These are phyloP conservation scores for Coniochaeta hoffmannii DNA, from an alignment of 2,329 filamentous ascomycete species.

Conservation along the genomic window DNA sequence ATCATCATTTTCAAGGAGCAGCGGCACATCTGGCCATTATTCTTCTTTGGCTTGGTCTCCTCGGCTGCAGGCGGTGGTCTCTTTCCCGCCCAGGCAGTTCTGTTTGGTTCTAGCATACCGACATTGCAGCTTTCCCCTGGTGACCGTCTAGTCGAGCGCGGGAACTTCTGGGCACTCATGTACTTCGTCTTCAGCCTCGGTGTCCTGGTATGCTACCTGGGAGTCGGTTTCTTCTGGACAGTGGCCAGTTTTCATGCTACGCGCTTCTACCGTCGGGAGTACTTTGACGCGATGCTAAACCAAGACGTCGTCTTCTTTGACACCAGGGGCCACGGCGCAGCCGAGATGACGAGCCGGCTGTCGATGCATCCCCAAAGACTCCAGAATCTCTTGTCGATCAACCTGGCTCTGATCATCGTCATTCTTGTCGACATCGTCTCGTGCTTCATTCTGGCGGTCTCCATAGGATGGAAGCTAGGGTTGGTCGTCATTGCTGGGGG, in stretches of 20 bases:
- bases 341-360: background rate
- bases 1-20: background rate
- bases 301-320: background rate
- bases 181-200: background rate
- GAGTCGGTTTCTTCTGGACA: background rate
- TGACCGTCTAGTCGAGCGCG: background rate
- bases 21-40: background rate
- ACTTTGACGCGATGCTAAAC: background rate
- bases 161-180: background rate
- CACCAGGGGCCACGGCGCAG: background rate
- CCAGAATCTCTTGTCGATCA: background rate
- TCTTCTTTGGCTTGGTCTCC: background rate
- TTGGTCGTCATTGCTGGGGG: background rate
- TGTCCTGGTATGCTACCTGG: background rate
- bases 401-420: background rate
- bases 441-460: background rate
- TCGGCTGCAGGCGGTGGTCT: background rate
- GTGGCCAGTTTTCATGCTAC: background rate
- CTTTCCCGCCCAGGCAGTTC: background rate
- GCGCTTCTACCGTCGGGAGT: background rate
- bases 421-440: background rate
- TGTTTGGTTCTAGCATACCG: background rate
- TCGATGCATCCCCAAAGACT: background rate
- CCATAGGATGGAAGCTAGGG: background rate
- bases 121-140: background rate